phyloP scores from a whole-genome alignment of 305 asterid species.

The Solanum hybrid region DNA sequence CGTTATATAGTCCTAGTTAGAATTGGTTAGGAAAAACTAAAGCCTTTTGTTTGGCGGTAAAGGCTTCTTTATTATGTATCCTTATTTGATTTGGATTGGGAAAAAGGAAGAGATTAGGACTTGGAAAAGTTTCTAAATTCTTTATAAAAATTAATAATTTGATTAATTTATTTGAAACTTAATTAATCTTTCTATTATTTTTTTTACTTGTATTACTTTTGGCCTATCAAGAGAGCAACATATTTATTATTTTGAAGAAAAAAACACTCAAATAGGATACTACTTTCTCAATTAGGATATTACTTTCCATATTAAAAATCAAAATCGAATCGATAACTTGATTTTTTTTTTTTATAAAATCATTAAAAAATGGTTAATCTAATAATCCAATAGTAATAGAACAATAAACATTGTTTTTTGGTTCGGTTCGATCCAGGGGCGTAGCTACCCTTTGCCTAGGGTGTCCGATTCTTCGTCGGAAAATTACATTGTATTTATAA shows the following conservation, averaged over 20 bases:
- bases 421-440: too few species aligned
- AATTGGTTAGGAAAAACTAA: neutral
- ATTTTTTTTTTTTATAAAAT: too few species aligned
- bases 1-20: neutral
- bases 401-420: too few species aligned
- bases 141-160: neutral
- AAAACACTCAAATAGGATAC: neutral
- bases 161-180: neutral
- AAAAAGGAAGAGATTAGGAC: neutral
- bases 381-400: too few species aligned
- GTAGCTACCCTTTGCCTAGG: too few species aligned
- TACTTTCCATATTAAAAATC: too few species aligned
- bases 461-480: too few species aligned
- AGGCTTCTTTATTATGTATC: neutral
- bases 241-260: neutral
- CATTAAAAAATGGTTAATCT: too few species aligned
- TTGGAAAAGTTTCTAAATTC: neutral
- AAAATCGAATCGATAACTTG: too few species aligned
- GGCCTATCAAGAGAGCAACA: neutral
- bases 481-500: too few species aligned
- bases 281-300: too few species aligned
- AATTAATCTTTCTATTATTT: too few species aligned
- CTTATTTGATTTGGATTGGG: neutral
- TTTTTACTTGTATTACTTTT: neutral
- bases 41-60: neutral